phyloP scores from a whole-genome alignment of 352 stramenopile species.

The Pythium periplocum region DNA sequence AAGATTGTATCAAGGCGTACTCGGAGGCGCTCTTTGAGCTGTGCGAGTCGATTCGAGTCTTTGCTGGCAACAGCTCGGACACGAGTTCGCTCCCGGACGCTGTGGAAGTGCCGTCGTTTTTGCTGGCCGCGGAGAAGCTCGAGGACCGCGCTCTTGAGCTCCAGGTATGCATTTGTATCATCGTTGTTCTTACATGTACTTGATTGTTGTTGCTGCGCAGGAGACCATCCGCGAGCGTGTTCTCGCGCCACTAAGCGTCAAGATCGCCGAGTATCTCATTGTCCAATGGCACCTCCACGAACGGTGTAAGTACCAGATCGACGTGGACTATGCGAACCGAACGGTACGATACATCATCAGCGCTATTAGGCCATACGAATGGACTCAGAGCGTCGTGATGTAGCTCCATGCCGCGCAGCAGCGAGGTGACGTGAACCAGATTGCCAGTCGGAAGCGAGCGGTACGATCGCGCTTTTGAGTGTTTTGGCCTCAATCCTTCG shows the following conservation, averaged over 20 bases:
- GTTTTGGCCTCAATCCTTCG: not conserved
- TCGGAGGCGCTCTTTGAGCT: conserved; percentile 45
- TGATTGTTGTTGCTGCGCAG: not conserved
- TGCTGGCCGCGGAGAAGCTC: not conserved
- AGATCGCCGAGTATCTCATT: conserved; percentile 27
- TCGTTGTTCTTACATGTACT: not conserved
- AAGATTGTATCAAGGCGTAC: conserved; percentile 34
- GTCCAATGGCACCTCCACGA: conserved; percentile 38
- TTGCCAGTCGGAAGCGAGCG: conserved; percentile 48
- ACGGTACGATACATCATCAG: conserved; percentile 23
- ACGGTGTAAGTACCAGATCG: conserved; percentile 45
- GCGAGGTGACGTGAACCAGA: conserved; percentile 49
- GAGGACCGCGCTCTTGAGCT: conserved; percentile 1
- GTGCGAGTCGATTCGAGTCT: conserved; percentile 22
- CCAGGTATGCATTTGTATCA: not conserved
- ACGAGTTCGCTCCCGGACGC: not conserved
- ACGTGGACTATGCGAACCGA: conserved; percentile 69
- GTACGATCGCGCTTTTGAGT: conserved; percentile 19
- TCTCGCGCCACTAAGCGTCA: conserved; percentile 35
- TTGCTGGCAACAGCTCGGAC: conserved; percentile 8
- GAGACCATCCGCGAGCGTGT: conserved; percentile 9
- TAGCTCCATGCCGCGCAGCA: conserved; percentile 51
- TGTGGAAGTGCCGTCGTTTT: not conserved
- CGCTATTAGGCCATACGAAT: not conserved
- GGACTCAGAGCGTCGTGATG: not conserved